A percentile compares a stretch with the other conserved stretches of the same genome.
Conservation (phyloP, 1,139 yeast species). For the Scheffersomyces cryptocercus region DNA sequence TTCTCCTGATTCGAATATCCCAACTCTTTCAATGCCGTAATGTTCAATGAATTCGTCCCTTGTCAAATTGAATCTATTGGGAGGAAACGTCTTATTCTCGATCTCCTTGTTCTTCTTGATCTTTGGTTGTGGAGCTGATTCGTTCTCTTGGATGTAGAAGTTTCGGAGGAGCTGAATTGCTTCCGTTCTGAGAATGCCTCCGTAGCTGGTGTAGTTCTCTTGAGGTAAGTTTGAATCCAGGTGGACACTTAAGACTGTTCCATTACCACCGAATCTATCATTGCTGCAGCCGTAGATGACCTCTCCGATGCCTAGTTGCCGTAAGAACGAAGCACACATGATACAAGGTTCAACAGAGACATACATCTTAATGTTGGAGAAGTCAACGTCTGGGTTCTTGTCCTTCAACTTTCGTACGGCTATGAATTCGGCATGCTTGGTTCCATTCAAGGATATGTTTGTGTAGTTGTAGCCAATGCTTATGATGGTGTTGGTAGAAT, state of each 20-base stretch:
- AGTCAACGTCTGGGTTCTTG: constrained; percentile 44
- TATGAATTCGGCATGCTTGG: constrained; percentile 88
- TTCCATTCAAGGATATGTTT: constrained; percentile 80
- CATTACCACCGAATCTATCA: constrained; percentile 96
- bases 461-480: constrained; percentile 87
- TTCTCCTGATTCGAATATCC: constrained; percentile 4
- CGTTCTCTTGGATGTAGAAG: constrained; percentile 84
- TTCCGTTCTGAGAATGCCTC: constrained; percentile 79
- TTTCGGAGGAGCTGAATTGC: constrained; percentile 78
- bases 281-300: constrained; percentile 93
- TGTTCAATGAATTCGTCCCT: constrained; percentile 44
- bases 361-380: constrained; percentile 58
- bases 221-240: constrained; percentile 40
- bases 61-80: constrained; percentile 35
- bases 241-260: constrained; percentile 73
- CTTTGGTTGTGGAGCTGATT: constrained; percentile 79
- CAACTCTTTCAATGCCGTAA: constrained; percentile 47
- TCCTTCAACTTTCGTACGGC: constrained; percentile 36
- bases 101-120: constrained; percentile 74
- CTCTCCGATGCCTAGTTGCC: constrained; percentile 71
- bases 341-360: constrained; percentile 98
- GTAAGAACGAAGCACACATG: constrained; percentile 93
- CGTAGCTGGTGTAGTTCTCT: constrained; percentile 56
- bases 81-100: constrained; percentile 65
- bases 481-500: constrained; percentile 47